Evolutionary conservation across 2,329 filamentous ascomycete genomes (phyloP).

Genomic region (Cadophora malorum): DNA sequence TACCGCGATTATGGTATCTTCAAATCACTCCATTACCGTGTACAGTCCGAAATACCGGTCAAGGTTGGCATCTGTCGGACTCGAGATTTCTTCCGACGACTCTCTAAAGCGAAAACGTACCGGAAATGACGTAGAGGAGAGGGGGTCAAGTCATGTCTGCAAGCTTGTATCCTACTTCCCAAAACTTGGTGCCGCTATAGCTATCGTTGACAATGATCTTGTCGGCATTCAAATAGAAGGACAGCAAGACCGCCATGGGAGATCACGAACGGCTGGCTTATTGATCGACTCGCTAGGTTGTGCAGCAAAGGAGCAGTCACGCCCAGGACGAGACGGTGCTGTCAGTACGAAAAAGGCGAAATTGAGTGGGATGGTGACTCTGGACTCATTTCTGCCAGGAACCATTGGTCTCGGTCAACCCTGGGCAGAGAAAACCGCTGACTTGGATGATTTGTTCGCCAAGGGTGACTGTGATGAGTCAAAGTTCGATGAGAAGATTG

Average conservation of each 20-base stretch:
- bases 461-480: slow-evolving; percentile 45
- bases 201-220: slow-evolving; percentile 66
- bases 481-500: slow-evolving; percentile 51
- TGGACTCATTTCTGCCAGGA: slow-evolving; percentile 40
- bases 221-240: slow-evolving; percentile 74
- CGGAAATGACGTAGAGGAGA: slow-evolving; percentile 21
- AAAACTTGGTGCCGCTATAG: slow-evolving; percentile 70
- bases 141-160: slow-evolving; percentile 41
- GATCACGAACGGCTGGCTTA: slow-evolving; percentile 64
- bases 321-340: slow-evolving; percentile 23
- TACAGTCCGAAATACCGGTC: slow-evolving; percentile 74
- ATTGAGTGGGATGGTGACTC: slow-evolving; percentile 26
- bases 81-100: slow-evolving; percentile 36
- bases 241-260: slow-evolving; percentile 60
- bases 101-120: slow-evolving; percentile 41
- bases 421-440: slow-evolving; percentile 32
- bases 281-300: slow-evolving; percentile 78
- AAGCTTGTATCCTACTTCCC: slow-evolving; percentile 67
- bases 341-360: slow-evolving; percentile 15
- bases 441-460: slow-evolving; percentile 46
- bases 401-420: slow-evolving; percentile 32
- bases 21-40: slow-evolving; percentile 60
- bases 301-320: slow-evolving; percentile 54
- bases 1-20: slow-evolving; percentile 69
- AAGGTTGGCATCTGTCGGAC: slow-evolving; percentile 50